Conservation (phyloP, 768 basidiomycete genomes). For the Amyloporia xantha region DNA sequence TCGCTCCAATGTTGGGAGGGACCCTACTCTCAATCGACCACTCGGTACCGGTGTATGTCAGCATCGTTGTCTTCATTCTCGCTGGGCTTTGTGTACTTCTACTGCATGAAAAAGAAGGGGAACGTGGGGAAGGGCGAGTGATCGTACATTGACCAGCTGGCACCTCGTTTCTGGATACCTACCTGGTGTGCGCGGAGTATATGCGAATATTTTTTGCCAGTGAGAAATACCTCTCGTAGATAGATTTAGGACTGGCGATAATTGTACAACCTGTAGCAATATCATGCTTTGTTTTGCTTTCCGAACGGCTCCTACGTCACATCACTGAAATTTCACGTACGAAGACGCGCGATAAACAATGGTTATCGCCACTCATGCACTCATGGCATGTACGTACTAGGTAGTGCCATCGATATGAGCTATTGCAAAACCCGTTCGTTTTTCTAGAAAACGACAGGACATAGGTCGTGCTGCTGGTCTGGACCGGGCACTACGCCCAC, state of each 20-base stretch:
- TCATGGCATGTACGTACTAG: too few species aligned
- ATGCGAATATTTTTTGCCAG: too few species aligned
- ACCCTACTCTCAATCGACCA: slow-evolving; percentile 57
- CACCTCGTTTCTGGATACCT: not conserved
- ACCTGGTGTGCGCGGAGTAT: not conserved
- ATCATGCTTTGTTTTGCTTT: not conserved
- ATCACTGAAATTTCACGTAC: too few species aligned
- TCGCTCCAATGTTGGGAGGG: slow-evolving; percentile 78
- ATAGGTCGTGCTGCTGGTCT: not conserved
- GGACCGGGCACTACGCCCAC: not conserved
- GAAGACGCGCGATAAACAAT: too few species aligned
- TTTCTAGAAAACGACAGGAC: not conserved
- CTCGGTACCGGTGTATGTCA: slow-evolving; percentile 71
- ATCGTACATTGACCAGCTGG: slow-evolving; percentile 14
- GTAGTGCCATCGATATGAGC: not conserved
- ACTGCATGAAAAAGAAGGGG: slow-evolving; percentile 45
- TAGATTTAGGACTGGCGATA: not conserved
- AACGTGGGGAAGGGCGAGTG: slow-evolving; percentile 20
- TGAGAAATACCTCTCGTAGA: not conserved
- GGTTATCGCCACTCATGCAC: too few species aligned
- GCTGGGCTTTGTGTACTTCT: slow-evolving; percentile 59
- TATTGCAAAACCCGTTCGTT: too few species aligned
- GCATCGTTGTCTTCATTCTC: slow-evolving; percentile 57
- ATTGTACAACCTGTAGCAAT: not conserved
- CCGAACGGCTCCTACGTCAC: not conserved